Percentiles rank a stretch among this genome's conserved stretches.
These are phyloP conservation scores for Dactylellina haptotyla DNA, from an alignment of 2,329 filamentous ascomycete species.

Conservation along the genomic window DNA sequence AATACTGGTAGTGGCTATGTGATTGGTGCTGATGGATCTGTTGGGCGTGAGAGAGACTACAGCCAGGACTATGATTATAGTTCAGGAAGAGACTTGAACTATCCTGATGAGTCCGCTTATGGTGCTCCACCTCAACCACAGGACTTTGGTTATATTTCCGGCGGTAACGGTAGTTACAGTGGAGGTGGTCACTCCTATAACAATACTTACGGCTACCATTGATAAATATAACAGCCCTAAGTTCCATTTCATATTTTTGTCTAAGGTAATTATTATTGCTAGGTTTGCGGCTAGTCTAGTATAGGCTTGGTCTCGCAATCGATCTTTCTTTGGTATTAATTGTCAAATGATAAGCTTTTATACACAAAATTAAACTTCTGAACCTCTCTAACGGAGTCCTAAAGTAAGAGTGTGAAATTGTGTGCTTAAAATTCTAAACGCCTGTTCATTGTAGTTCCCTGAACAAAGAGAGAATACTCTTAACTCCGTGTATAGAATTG, in stretches of 20 bases:
- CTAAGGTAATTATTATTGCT: not conserved
- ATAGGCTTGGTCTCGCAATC: too few relatives aligned
- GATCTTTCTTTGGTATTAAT: too few relatives aligned
- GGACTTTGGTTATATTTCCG: conserved; percentile 46
- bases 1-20: conserved; percentile 45
- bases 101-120: conserved; percentile 44
- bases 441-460: conserved; percentile 23
- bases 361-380: too few relatives aligned
- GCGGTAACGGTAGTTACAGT: conserved; percentile 41
- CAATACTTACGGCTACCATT: conserved; percentile 16
- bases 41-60: conserved; percentile 49
- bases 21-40: conserved; percentile 42
- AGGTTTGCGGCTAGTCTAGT: too few relatives aligned
- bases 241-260: not conserved
- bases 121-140: conserved; percentile 36
- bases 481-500: conserved; percentile 79
- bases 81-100: conserved; percentile 13
- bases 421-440: not conserved
- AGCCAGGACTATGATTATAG: conserved; percentile 48
- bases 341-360: too few relatives aligned
- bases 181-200: conserved; percentile 22
- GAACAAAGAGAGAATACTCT: conserved; percentile 66
- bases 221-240: not conserved
- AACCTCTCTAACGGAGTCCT: too few relatives aligned
- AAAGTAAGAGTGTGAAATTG: not conserved